A percentile compares a stretch with the other conserved stretches of the same genome.
Conservation (phyloP, 2,329 filamentous ascomycete genomes). For the Sclerotinia glacialis region DNA sequence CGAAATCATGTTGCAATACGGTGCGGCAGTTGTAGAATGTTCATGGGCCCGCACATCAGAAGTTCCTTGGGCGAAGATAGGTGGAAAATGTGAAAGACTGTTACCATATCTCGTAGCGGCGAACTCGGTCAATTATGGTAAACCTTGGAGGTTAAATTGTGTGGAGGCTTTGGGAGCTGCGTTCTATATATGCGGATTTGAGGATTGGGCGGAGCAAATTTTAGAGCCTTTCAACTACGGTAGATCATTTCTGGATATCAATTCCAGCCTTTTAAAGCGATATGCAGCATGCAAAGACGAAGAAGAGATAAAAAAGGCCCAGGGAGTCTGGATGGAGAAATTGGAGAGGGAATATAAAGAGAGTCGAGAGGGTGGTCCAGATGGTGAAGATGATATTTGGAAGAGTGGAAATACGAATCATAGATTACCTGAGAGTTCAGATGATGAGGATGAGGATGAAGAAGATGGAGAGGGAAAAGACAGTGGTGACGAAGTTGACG, state of each 20-base stretch:
- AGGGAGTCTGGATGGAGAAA: slow-evolving; percentile 84
- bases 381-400: slow-evolving; percentile 72
- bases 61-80: slow-evolving; percentile 86
- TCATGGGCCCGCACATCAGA: slow-evolving; percentile 93
- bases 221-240: slow-evolving; percentile 87
- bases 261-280: slow-evolving; percentile 72
- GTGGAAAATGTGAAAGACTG: slow-evolving; percentile 86
- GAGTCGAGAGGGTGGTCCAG: slow-evolving; percentile 64
- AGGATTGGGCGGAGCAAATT: slow-evolving; percentile 85
- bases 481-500: slow-evolving; percentile 50
- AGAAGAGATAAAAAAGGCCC: slow-evolving; percentile 75
- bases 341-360: slow-evolving; percentile 87
- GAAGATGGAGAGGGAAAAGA: slow-evolving; percentile 48
- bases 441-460: slow-evolving; percentile 49
- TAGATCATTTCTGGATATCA: slow-evolving; percentile 85
- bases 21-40: slow-evolving; percentile 94
- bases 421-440: slow-evolving; percentile 51
- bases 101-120: slow-evolving; percentile 94
- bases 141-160: slow-evolving; percentile 92
- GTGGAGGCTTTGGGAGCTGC: slow-evolving; percentile 91
- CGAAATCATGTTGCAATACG: slow-evolving; percentile 78
- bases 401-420: slow-evolving; percentile 86
- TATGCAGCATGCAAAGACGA: slow-evolving; percentile 84
- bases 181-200: slow-evolving; percentile 87
- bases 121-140: slow-evolving; percentile 96